Evolutionary conservation across 2,329 filamentous ascomycete genomes (phyloP).

Genomic region (Diaporthe velutina): DNA sequence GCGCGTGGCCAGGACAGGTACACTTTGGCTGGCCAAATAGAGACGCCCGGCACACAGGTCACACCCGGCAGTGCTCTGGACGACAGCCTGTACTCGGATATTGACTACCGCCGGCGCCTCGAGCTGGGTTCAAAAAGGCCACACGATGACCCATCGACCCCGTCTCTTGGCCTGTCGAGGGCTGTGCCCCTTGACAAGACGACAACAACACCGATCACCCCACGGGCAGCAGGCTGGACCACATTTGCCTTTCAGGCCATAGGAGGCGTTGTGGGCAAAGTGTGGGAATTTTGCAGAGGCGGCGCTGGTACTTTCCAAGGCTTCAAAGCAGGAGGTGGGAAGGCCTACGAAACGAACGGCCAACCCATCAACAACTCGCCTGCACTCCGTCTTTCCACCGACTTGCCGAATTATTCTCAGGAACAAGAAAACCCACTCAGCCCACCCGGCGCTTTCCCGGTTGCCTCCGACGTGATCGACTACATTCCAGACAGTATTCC

Average conservation of each 20-base stretch:
- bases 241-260: slow-evolving; percentile 72
- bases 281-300: slow-evolving; percentile 86
- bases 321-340: slow-evolving; percentile 88
- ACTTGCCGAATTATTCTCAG: neutral
- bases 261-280: slow-evolving; percentile 78
- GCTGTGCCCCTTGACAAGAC: slow-evolving; percentile 49
- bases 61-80: slow-evolving; percentile 55
- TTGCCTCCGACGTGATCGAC: neutral
- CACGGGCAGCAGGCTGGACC: slow-evolving; percentile 63
- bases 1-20: slow-evolving; percentile 53
- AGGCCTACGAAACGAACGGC: slow-evolving; percentile 71
- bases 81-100: slow-evolving; percentile 69
- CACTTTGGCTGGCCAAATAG: slow-evolving; percentile 66
- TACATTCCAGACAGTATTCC: slow-evolving; percentile 26
- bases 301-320: slow-evolving; percentile 81
- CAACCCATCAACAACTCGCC: slow-evolving; percentile 27
- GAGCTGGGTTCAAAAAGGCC: slow-evolving; percentile 62
- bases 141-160: slow-evolving; percentile 53
- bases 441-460: slow-evolving; percentile 27
- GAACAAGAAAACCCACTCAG: slow-evolving; percentile 24
- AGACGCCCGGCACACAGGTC: slow-evolving; percentile 55
- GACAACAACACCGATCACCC: slow-evolving; percentile 44
- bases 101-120: slow-evolving; percentile 62
- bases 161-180: slow-evolving; percentile 47
- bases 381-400: neutral